Evolutionary conservation across 2,329 filamentous ascomycete species (phyloP), one percentile per base, ranked within the genome.

Genomic region (Grosmannia serpens): DNA sequence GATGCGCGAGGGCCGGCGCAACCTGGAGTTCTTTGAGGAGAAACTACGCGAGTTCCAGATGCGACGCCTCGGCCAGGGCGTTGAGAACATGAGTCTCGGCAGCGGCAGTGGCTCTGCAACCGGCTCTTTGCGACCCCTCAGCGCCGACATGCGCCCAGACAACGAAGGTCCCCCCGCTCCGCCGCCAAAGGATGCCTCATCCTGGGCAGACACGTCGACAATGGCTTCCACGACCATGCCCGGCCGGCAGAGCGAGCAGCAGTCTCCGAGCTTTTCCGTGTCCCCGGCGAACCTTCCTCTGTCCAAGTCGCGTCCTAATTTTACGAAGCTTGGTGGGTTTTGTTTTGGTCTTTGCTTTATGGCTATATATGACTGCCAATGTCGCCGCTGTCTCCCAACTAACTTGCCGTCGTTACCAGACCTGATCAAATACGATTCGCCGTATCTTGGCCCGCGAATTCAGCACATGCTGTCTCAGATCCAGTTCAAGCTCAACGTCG

Each of bases 391-490:
- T n/a, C 33, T n/a, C 13, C 31, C 20, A n/a, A 9, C 35, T 27
- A 15, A 17, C 20, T 44, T 9, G 1, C 22, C 27, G 6, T 50
- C 4, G 22, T 20, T 50, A 22, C 2, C 61, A 96, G 94, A 99
- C 74, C 78, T 99, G 63, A 96, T 99, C 76, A 97, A 97, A 83
- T 96, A 95, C 74, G 94, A 99, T 70, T 96, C 91, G 35, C 88
- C 89, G 22, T 89, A 96, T 71, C 85, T 99, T 62, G 94, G 94
- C 38, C 92, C 94, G 61, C 91, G 95, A 65, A 99, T 99, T 68
- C 94, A 99, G 76, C 88, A 97, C 68, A 99, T 99, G 94, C 78
- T 99, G 68, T 95, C 94, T 53, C 94, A 99, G 73, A 86, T 99
- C 63, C 91, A 97, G 73, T 99, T 99, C 78, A 99, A 99, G 76